A percentile compares a stretch with the other conserved stretches of the same genome.
phyloP scores from a whole-genome alignment of 805 yeast genomes.

The Cyberlindnera euphorbiiphila region DNA sequence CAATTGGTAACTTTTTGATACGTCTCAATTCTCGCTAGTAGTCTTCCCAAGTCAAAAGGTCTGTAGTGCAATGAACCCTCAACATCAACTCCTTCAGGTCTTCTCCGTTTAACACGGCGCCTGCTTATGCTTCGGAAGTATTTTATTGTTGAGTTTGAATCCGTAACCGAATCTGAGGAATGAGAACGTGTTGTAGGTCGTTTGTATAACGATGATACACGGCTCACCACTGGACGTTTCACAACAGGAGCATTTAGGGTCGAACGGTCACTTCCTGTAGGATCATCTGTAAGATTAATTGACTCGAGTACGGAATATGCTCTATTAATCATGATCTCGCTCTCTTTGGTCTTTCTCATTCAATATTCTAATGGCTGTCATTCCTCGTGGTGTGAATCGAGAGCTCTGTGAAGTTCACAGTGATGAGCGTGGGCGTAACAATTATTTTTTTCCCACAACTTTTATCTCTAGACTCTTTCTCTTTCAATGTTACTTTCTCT shows the following conservation, averaged over 20 bases:
- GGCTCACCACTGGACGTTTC: no score
- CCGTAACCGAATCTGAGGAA: background rate
- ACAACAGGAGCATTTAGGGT: no score
- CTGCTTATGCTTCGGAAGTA: conserved; percentile 11
- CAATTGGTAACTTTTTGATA: conserved; percentile 43
- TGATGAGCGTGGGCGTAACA: conserved; percentile 10
- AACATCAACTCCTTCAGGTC: background rate
- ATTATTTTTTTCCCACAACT: conserved; percentile 4
- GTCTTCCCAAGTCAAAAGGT: conserved; percentile 35
- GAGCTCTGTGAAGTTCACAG: no score
- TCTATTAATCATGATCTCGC: conserved; percentile 2
- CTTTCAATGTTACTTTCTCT: background rate
- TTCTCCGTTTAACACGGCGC: conserved; percentile 4
- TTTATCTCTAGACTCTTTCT: background rate
- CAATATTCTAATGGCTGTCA: background rate
- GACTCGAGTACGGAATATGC: background rate
- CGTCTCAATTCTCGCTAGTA: conserved; percentile 40
- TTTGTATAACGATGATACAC: background rate
- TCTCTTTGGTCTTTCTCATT: background rate
- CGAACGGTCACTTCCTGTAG: no score
- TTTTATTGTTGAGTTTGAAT: conserved; percentile 11
- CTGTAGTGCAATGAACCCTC: conserved; percentile 1
- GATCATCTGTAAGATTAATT: background rate
- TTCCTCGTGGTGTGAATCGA: background rate
- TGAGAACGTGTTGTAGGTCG: background rate